Percentiles rank a stretch among this genome's conserved stretches.
phyloP scores from a whole-genome alignment of 2,329 filamentous ascomycete genomes.

The Didymella glomerata region DNA sequence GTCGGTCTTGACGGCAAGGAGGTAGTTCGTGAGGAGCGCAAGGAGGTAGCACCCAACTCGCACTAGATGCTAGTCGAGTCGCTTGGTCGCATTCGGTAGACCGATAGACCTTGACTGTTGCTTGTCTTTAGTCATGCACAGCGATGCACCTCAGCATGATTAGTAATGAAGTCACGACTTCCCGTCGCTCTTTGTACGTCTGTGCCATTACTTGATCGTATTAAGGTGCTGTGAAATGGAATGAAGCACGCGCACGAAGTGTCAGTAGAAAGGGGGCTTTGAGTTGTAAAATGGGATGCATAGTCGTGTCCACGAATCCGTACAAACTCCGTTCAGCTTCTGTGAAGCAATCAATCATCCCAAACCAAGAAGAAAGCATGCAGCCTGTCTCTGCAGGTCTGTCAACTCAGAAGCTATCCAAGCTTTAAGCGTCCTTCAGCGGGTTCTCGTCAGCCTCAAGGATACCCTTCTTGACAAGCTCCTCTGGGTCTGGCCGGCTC shows the following conservation, averaged over 20 bases:
- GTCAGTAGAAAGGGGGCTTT: neutral
- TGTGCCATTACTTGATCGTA: neutral
- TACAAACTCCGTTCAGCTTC: slow-evolving; percentile 7
- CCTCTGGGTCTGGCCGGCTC: slow-evolving; percentile 77
- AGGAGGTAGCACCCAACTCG: slow-evolving; percentile 31
- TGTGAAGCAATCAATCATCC: neutral
- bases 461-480: slow-evolving; percentile 81
- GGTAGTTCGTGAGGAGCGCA: slow-evolving; percentile 36
- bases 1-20: slow-evolving; percentile 45
- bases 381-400: slow-evolving; percentile 4
- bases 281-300: slow-evolving; percentile 3
- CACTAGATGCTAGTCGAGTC: neutral
- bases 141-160: neutral
- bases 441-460: slow-evolving; percentile 60
- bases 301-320: slow-evolving; percentile 10
- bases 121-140: neutral
- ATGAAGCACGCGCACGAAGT: neutral
- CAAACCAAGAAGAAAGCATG: neutral
- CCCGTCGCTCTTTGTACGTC: slow-evolving; percentile 24
- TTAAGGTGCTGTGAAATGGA: neutral
- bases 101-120: neutral
- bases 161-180: slow-evolving; percentile 29
- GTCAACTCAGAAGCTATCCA: neutral
- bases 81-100: neutral
- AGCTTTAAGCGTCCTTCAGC: slow-evolving; percentile 36